Conservation (phyloP, 352 stramenopile genomes). For the Phytophthora pini region DNA sequence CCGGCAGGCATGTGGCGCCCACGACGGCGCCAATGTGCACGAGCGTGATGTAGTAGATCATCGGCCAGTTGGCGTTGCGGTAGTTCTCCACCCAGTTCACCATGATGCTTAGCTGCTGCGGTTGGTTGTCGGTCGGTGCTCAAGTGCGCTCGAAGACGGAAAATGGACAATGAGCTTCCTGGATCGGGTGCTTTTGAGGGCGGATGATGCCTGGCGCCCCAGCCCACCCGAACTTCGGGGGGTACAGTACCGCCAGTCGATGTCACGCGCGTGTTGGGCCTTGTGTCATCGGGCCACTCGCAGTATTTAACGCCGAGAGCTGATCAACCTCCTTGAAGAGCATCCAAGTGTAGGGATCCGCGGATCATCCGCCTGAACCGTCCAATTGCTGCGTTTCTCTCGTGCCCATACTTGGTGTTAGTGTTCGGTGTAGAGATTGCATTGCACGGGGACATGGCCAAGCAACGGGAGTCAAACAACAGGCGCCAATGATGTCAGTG, state of each 20-base stretch:
- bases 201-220: constrained; percentile 10
- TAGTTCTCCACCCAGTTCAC: constrained; percentile 67
- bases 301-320: constrained; percentile 28
- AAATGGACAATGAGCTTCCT: constrained; percentile 40
- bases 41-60: constrained; percentile 96
- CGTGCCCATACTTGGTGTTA: constrained; percentile 3
- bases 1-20: constrained; percentile 78
- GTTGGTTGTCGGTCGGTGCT: constrained; percentile 2
- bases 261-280: constrained; percentile 22
- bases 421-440: constrained; percentile 12
- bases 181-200: constrained; percentile 1
- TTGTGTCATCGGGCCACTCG: constrained; percentile 25
- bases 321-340: constrained; percentile 10
- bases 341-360: constrained; percentile 15
- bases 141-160: constrained; percentile 24
- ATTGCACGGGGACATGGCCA: constrained; percentile 29
- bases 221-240: constrained; percentile 10
- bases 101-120: constrained; percentile 40
- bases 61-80: constrained; percentile 95
- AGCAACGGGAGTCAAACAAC: constrained; percentile 26
- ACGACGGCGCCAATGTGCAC: constrained; percentile 92
- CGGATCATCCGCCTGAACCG: constrained; percentile 3
- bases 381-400: constrained; percentile 37
- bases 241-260: constrained; percentile 31
- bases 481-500: constrained; percentile 41